These are phyloP conservation scores for Suhomyces ambrosiae DNA, from an alignment of 1,139 yeast species.

Conservation along the genomic window DNA sequence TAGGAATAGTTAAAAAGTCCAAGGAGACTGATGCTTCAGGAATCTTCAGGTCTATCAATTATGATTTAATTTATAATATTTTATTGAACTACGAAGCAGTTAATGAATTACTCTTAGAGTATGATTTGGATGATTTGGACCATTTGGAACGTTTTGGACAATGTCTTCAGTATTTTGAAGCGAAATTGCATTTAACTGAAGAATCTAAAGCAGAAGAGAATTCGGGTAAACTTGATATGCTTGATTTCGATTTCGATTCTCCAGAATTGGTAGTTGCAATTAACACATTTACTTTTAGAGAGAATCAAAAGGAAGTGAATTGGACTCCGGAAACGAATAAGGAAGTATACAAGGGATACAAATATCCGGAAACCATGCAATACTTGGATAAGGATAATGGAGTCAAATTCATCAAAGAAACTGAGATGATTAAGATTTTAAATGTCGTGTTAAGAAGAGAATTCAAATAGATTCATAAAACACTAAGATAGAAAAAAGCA, in stretches of 20 bases:
- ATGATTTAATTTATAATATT: conserved; percentile 34
- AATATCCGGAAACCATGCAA: conserved; percentile 19
- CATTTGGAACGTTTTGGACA: conserved; percentile 20
- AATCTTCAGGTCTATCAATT: conserved; percentile 22
- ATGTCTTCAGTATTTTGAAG: conserved; percentile 26
- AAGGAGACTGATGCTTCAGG: conserved; percentile 14
- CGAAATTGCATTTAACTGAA: conserved; percentile 21
- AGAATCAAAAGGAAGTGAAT: conserved; percentile 1
- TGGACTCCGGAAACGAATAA: conserved; percentile 1
- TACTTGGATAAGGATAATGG: conserved; percentile 10
- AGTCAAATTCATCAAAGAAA: conserved; percentile 13
- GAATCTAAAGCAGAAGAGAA: conserved; percentile 20
- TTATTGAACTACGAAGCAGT: conserved; percentile 32
- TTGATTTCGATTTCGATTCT: conserved; percentile 35
- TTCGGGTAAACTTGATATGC: conserved; percentile 19
- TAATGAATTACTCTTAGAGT: conserved; percentile 17
- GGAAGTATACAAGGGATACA: conserved; percentile 9
- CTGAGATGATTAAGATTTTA: conserved; percentile 20
- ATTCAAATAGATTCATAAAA: conserved; percentile 4
- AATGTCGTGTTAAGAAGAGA: conserved; percentile 12
- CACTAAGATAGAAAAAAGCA: too few species aligned
- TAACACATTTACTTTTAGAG: conserved; percentile 20
- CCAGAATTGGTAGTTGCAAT: conserved; percentile 29
- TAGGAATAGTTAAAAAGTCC: conserved; percentile 4
- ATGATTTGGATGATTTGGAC: conserved; percentile 7